Evolutionary conservation across 2,329 filamentous ascomycete genomes (phyloP).

Genomic region (Fusarium mundagurra): DNA sequence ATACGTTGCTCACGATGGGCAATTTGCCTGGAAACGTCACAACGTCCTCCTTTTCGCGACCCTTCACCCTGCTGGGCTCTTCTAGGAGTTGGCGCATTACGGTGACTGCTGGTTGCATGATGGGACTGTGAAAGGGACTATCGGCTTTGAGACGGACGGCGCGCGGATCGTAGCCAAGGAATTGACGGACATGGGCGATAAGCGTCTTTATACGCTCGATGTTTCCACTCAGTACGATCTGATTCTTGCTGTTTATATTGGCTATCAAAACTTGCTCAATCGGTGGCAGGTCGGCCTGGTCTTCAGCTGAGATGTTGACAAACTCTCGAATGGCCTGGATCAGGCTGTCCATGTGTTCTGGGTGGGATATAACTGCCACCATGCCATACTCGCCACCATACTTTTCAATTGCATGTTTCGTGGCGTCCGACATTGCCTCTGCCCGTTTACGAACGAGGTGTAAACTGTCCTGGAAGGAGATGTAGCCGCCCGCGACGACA

Average conservation of each 20-base stretch:
- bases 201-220: slow-evolving; percentile 84
- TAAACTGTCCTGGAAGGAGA: slow-evolving; percentile 81
- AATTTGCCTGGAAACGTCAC: slow-evolving; percentile 79
- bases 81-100: slow-evolving; percentile 77
- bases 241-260: slow-evolving; percentile 95
- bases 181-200: slow-evolving; percentile 85
- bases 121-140: slow-evolving; percentile 88
- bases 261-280: slow-evolving; percentile 91
- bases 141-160: slow-evolving; percentile 88
- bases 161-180: slow-evolving; percentile 89
- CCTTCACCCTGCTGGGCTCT: slow-evolving; percentile 63
- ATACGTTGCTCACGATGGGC: slow-evolving; percentile 88
- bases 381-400: slow-evolving; percentile 90
- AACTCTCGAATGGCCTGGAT: slow-evolving; percentile 82
- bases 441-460: slow-evolving; percentile 80
- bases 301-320: slow-evolving; percentile 75
- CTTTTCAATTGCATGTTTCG: slow-evolving; percentile 68
- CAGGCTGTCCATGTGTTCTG: slow-evolving; percentile 75
- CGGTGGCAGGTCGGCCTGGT: slow-evolving; percentile 72
- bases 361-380: slow-evolving; percentile 91
- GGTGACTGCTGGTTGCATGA: slow-evolving; percentile 86
- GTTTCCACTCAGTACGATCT: slow-evolving; percentile 92
- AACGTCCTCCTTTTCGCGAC: slow-evolving; percentile 68
- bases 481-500: slow-evolving; percentile 83
- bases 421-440: slow-evolving; percentile 84